Evolutionary conservation across 2,329 filamentous ascomycete genomes (phyloP).

Genomic region (Diaporthe capsici): DNA sequence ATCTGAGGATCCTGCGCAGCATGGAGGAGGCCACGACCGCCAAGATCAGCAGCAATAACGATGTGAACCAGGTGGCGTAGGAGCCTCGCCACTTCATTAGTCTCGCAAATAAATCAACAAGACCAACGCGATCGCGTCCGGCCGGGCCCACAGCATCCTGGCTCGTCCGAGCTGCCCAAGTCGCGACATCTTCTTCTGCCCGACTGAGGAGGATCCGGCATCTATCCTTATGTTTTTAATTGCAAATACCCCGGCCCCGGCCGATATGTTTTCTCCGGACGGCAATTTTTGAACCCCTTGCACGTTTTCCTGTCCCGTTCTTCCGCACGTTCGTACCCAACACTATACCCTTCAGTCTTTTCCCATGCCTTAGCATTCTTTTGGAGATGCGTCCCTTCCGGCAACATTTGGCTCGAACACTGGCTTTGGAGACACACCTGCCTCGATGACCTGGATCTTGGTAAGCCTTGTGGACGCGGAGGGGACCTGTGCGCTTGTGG

Average conservation of each 20-base stretch:
- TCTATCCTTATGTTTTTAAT: conserved; percentile 36
- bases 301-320: not conserved
- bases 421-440: conserved; percentile 19
- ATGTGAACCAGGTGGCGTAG: conserved; percentile 39
- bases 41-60: conserved; percentile 31
- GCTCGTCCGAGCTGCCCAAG: conserved; percentile 8
- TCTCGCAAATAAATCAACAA: conserved; percentile 33
- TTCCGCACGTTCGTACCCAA: conserved; percentile 6
- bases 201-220: conserved; percentile 34
- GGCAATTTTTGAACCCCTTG: conserved; percentile 2
- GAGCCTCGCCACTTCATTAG: conserved; percentile 16
- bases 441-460: not conserved
- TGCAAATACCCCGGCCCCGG: conserved; percentile 32
- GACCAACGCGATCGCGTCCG: conserved; percentile 8
- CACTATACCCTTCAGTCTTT: conserved; percentile 33
- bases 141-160: conserved; percentile 2
- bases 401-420: not conserved
- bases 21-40: conserved; percentile 41
- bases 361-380: conserved; percentile 17
- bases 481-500: not conserved
- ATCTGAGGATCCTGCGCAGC: conserved; percentile 34
- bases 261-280: conserved; percentile 12
- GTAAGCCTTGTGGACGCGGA: not conserved
- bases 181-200: conserved; percentile 27
- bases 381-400: conserved; percentile 20